Evolutionary conservation across 805 yeast genomes (phyloP).

Genomic region (Ogataea pini): DNA sequence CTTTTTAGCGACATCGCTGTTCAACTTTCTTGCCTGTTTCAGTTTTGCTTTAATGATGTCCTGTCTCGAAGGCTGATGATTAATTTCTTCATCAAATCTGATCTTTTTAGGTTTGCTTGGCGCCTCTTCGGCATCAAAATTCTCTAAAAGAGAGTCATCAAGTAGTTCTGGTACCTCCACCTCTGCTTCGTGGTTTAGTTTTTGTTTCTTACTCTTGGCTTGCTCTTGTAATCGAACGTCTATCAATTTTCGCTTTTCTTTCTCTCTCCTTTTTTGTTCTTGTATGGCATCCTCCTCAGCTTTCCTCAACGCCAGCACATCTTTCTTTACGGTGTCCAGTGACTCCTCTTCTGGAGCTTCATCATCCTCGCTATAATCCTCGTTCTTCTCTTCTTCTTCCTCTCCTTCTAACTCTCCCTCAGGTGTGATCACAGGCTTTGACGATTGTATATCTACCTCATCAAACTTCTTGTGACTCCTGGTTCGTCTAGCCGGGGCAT

Average conservation of each 20-base stretch:
- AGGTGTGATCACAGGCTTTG: background rate
- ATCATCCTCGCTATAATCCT: conserved; percentile 30
- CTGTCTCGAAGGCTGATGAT: conserved; percentile 14
- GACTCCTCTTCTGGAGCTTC: conserved; percentile 56
- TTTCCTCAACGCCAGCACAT: conserved; percentile 15
- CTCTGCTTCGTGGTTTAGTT: conserved; percentile 12
- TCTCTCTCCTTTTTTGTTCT: conserved; percentile 30
- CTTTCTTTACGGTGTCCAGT: conserved; percentile 18
- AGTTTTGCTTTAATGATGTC: conserved; percentile 23
- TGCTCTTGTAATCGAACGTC: conserved; percentile 39
- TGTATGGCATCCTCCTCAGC: conserved; percentile 28
- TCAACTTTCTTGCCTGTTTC: conserved; percentile 36
- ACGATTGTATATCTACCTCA: conserved; percentile 9
- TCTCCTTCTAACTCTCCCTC: conserved; percentile 2
- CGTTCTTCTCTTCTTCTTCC: conserved; percentile 14
- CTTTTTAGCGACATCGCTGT: conserved; percentile 32
- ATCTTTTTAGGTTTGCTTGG: conserved; percentile 33
- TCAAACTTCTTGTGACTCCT: conserved; percentile 24
- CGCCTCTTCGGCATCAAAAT: conserved; percentile 22
- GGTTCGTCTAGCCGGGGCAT: conserved; percentile 17
- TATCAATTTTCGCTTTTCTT: conserved; percentile 34
- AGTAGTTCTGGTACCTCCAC: conserved; percentile 39
- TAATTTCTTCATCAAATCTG: conserved; percentile 34
- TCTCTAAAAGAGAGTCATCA: conserved; percentile 41
- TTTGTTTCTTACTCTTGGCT: conserved; percentile 21